A percentile compares a stretch with the other conserved stretches of the same genome.
These are phyloP conservation scores for Torulaspora indica DNA, from an alignment of 805 yeast species.

Conservation along the genomic window DNA sequence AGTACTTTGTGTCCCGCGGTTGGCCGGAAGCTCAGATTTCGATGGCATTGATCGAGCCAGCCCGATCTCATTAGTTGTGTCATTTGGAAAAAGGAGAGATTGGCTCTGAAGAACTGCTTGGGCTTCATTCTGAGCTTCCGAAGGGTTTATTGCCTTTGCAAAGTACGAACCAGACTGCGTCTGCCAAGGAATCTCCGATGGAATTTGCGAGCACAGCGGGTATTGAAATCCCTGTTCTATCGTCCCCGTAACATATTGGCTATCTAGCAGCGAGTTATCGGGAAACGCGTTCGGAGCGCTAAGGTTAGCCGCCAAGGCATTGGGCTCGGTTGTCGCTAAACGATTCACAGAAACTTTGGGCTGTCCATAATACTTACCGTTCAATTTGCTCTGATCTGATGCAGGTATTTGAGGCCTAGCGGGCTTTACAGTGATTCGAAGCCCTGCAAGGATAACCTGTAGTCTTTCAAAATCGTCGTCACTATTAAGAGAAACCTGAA, in stretches of 20 bases:
- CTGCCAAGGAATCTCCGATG: not conserved
- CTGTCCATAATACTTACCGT: not conserved
- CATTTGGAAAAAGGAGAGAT: not conserved
- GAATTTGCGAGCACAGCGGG: not conserved
- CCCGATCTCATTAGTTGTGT: no score
- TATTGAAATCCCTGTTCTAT: not conserved
- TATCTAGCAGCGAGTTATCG: not conserved
- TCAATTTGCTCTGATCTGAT: not conserved
- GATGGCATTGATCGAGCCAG: no score
- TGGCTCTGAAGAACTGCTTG: not conserved
- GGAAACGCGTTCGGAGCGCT: not conserved
- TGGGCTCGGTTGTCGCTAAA: not conserved
- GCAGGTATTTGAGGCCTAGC: slow-evolving; percentile 10
- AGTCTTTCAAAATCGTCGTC: slow-evolving; percentile 15
- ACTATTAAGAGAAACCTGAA: slow-evolving; percentile 24
- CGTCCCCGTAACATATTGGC: not conserved
- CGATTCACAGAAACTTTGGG: not conserved
- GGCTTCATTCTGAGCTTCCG: not conserved
- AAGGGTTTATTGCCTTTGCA: not conserved
- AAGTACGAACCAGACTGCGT: not conserved
- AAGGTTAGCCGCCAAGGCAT: slow-evolving; percentile 1
- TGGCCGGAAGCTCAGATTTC: not conserved
- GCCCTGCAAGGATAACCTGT: slow-evolving; percentile 1
- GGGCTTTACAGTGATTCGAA: slow-evolving; percentile 15
- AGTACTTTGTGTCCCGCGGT: not conserved